Conservation (phyloP, 2,329 filamentous ascomycete species). For the Claviceps pazoutovae region DNA sequence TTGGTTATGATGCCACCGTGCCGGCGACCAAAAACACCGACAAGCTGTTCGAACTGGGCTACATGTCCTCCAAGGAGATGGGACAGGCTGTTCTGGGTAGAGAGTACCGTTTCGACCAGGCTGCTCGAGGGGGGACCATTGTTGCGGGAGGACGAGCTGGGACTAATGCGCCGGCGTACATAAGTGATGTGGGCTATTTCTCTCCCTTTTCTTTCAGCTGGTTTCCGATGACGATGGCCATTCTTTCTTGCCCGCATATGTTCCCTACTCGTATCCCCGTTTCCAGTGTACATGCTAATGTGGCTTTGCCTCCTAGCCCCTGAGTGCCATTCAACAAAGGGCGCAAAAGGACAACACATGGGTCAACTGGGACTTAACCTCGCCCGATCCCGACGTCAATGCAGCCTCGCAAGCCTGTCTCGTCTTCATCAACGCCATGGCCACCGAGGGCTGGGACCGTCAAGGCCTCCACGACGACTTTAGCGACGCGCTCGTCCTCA, state of each 20-base stretch:
- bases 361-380: conserved; percentile 33
- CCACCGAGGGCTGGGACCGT: conserved; percentile 62
- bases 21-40: conserved; percentile 34
- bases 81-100: conserved; percentile 28
- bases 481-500: conserved; percentile 43
- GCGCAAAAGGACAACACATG: conserved; percentile 39
- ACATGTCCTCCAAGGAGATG: conserved; percentile 33
- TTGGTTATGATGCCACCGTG: conserved; percentile 49
- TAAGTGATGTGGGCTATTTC: conserved; percentile 27
- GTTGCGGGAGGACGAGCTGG: conserved; percentile 37
- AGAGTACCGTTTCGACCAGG: conserved; percentile 31
- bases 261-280: neutral
- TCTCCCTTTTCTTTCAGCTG: neutral
- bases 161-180: conserved; percentile 35
- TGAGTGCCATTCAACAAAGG: conserved; percentile 42
- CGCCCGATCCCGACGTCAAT: conserved; percentile 21
- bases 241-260: neutral
- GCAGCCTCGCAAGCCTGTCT: conserved; percentile 47
- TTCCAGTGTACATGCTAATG: neutral
- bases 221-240: no score
- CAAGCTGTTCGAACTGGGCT: conserved; percentile 28
- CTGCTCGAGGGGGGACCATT: conserved; percentile 36
- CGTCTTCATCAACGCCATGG: conserved; percentile 69
- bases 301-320: conserved; percentile 23
- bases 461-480: conserved; percentile 54